These are phyloP conservation scores for Drechslerella coelobrocha DNA, from an alignment of 2,329 filamentous ascomycete genomes.

Conservation along the genomic window DNA sequence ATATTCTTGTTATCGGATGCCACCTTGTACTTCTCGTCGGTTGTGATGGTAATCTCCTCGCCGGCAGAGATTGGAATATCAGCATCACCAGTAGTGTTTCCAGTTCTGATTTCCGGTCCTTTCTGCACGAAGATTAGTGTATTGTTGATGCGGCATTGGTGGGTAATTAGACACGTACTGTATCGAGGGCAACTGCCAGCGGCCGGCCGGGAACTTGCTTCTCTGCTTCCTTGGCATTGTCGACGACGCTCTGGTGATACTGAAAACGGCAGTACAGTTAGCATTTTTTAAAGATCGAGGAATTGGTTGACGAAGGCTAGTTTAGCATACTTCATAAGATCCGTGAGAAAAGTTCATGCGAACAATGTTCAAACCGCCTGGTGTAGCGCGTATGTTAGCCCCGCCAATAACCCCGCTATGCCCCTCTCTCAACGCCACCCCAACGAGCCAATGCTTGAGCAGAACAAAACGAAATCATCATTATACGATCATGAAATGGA, in stretches of 20 bases:
- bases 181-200: constrained; percentile 90
- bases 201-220: constrained; percentile 78
- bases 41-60: constrained; percentile 91
- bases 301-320: neutral
- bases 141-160: neutral
- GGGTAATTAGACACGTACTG: constrained; percentile 57
- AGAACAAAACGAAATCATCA: neutral
- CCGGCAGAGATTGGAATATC: constrained; percentile 84
- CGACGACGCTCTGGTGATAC: constrained; percentile 98
- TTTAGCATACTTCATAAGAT: constrained; percentile 71
- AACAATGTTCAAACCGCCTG: constrained; percentile 91
- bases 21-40: constrained; percentile 88
- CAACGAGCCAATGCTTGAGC: neutral
- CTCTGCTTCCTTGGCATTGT: constrained; percentile 90
- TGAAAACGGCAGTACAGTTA: constrained; percentile 57
- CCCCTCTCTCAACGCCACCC: constrained; percentile 9
- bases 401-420: constrained; percentile 29
- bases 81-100: constrained; percentile 72
- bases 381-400: constrained; percentile 46
- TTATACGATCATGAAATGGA: neutral
- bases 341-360: constrained; percentile 99
- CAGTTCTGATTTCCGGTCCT: constrained; percentile 86
- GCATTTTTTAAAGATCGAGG: neutral
- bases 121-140: constrained; percentile 61
- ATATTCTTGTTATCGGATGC: constrained; percentile 89